A percentile compares a stretch with the other conserved stretches of the same genome.
Conservation (phyloP, 768 basidiomycete species). For the Sutorius australiensis region DNA sequence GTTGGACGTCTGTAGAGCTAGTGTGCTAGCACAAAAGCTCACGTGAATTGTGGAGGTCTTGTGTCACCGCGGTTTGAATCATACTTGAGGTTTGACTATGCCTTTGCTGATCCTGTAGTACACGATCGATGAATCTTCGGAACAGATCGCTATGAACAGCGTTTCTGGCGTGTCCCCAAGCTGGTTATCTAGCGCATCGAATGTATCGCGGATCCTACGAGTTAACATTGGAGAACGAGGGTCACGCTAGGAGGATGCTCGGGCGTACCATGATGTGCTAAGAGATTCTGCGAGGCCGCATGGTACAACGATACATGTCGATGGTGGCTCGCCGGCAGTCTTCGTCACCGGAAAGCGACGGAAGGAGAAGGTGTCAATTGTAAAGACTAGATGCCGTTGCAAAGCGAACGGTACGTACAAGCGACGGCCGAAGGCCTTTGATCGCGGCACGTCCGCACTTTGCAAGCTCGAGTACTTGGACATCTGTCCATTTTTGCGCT, state of each 20-base stretch:
- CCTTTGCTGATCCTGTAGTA: constrained; percentile 80
- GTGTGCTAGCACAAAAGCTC: constrained; percentile 1
- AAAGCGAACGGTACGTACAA: constrained; percentile 33
- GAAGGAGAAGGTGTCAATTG: neutral
- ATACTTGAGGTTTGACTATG: constrained; percentile 70
- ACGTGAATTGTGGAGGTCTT: neutral
- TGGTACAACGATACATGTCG: constrained; percentile 47
- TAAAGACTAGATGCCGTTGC: neutral
- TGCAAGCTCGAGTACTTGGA: constrained; percentile 59
- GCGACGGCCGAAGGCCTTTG: constrained; percentile 51
- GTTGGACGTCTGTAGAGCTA: neutral
- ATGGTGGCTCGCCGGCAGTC: constrained; percentile 38
- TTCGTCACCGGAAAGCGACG: constrained; percentile 16
- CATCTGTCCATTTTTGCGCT: constrained; percentile 73
- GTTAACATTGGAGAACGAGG: neutral
- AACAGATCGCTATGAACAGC: constrained; percentile 67
- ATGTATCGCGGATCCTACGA: constrained; percentile 55
- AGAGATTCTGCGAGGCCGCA: constrained; percentile 65
- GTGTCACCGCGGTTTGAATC: constrained; percentile 1
- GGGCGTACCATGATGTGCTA: constrained; percentile 55
- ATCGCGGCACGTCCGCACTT: constrained; percentile 54
- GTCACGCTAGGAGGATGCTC: no score
- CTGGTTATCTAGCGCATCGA: constrained; percentile 39
- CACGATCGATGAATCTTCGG: constrained; percentile 77
- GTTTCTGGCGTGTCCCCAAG: constrained; percentile 33